These are phyloP conservation scores for Garcia nutans DNA, from an alignment of 345 rosid genomes.

Conservation along the genomic window DNA sequence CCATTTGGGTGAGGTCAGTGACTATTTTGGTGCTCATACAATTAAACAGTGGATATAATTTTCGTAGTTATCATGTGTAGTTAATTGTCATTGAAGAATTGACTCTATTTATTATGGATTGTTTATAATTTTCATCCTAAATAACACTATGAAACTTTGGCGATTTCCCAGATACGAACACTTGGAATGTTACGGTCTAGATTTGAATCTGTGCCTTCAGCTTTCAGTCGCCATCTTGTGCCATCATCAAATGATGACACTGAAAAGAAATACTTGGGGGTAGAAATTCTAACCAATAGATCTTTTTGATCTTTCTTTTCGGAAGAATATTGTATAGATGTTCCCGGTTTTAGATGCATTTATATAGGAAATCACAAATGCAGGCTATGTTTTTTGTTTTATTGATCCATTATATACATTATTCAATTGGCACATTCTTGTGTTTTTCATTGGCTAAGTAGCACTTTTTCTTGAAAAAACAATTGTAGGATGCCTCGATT, in stretches of 20 bases:
- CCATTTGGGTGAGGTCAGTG: constrained; percentile 94
- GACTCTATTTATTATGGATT: constrained; percentile 6
- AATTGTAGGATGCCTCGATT: constrained; percentile 51
- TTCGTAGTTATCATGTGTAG: not conserved
- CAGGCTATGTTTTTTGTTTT: not conserved
- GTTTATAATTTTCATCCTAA: constrained; percentile 14
- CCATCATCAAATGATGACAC: constrained; percentile 44
- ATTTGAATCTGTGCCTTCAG: constrained; percentile 66
- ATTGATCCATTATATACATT: not conserved
- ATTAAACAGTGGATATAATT: not conserved
- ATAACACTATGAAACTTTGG: constrained; percentile 22
- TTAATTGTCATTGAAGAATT: not conserved
- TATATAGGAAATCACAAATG: not conserved
- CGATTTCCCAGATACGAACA: constrained; percentile 66
- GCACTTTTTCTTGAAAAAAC: constrained; percentile 6
- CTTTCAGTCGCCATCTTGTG: constrained; percentile 63
- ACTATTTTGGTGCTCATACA: constrained; percentile 13
- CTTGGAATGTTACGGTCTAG: constrained; percentile 96
- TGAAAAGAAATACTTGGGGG: constrained; percentile 40
- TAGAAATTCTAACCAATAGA: constrained; percentile 14
- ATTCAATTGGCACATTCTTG: constrained; percentile 8
- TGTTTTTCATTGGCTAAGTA: not conserved
- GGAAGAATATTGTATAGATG: not conserved
- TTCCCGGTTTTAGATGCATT: not conserved
- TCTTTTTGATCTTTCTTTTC: not conserved